Evolutionary conservation across 116 monocot genomes (phyloP).

Genomic region (Posidonia oceanica): DNA sequence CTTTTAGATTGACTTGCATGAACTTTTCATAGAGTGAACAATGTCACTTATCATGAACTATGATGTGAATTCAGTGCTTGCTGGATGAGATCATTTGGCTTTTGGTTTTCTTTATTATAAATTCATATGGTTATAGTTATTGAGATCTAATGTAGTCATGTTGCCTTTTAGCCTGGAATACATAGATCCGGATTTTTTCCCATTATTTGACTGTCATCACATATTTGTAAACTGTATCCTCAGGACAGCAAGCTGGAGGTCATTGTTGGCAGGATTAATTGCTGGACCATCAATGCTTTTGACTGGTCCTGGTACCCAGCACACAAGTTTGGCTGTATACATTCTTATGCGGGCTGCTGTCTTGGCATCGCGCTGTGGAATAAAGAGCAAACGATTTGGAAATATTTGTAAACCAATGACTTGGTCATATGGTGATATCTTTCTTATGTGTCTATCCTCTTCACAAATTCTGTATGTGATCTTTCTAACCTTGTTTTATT

Average conservation of each 20-base stretch:
- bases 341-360: slow-evolving; percentile 89
- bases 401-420: slow-evolving; percentile 78
- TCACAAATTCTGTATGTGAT: slow-evolving; percentile 90
- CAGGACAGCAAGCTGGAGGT: slow-evolving; percentile 90
- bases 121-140: no score
- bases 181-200: background rate
- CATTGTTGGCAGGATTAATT: slow-evolving; percentile 66
- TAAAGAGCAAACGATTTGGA: slow-evolving; percentile 89
- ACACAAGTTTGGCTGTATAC: slow-evolving; percentile 88
- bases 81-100: no score
- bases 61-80: no score
- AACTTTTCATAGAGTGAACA: no score
- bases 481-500: background rate
- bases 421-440: slow-evolving; percentile 89
- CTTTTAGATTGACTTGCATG: no score
- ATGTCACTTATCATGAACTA: no score
- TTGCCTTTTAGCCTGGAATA: background rate
- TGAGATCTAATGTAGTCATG: no score
- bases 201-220: background rate
- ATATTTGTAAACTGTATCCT: slow-evolving; percentile 1
- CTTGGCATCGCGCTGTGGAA: slow-evolving; percentile 90
- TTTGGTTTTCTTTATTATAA: no score
- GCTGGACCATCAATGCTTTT: slow-evolving; percentile 93
- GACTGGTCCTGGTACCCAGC: slow-evolving; percentile 74
- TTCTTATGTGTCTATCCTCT: slow-evolving; percentile 94